Evolutionary conservation across 2,329 filamentous ascomycete species (phyloP).

Genomic region (Onygenales sp.): DNA sequence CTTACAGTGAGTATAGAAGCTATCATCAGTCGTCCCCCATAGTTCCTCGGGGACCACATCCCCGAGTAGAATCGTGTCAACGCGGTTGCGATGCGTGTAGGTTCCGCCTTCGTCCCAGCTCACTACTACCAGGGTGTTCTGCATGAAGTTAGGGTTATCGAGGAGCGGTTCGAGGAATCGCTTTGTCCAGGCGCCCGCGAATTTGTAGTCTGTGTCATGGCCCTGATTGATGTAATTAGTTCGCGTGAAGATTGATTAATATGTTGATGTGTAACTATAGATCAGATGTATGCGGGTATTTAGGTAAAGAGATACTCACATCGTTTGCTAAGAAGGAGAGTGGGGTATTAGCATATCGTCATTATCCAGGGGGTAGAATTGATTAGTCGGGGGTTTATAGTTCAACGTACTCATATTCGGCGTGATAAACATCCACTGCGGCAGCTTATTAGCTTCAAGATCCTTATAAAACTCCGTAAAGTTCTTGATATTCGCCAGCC

Average conservation of each 20-base stretch:
- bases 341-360: too few species aligned
- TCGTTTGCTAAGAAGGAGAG: not conserved
- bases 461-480: conserved; percentile 60
- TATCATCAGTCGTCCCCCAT: conserved; percentile 57
- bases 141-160: conserved; percentile 59
- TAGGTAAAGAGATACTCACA: not conserved
- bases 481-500: conserved; percentile 65
- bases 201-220: not conserved
- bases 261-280: too few species aligned
- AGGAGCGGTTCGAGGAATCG: conserved; percentile 63
- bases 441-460: conserved; percentile 51
- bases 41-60: conserved; percentile 59
- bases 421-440: conserved; percentile 54
- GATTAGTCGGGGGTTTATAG: too few species aligned
- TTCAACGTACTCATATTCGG: conserved; percentile 54
- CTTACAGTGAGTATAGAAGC: conserved; percentile 59
- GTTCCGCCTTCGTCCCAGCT: conserved; percentile 73
- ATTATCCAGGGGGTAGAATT: conserved; percentile 15
- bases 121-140: conserved; percentile 64
- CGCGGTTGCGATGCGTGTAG: conserved; percentile 57
- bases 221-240: not conserved
- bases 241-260: too few species aligned
- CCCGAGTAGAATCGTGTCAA: conserved; percentile 63
- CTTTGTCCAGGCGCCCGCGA: conserved; percentile 64
- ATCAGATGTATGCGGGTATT: too few species aligned